A percentile compares a stretch with the other conserved stretches of the same genome.
phyloP scores from a whole-genome alignment of 2,329 filamentous ascomycete genomes.

The Macrophomina phaseolina region DNA sequence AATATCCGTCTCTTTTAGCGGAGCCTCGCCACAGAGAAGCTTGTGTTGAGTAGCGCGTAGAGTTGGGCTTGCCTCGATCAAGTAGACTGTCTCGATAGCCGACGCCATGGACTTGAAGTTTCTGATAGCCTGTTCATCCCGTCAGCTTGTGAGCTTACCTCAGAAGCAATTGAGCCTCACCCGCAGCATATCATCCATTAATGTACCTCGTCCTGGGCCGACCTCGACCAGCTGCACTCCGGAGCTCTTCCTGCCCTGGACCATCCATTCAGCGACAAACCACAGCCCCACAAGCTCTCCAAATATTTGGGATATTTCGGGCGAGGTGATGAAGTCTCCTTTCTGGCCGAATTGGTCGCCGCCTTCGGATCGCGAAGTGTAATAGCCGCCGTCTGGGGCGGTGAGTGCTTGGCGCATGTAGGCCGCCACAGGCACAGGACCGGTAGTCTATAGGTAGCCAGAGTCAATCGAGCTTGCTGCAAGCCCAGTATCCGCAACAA shows the following conservation, averaged over 20 bases:
- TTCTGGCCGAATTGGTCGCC: conserved; percentile 90
- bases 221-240: conserved; percentile 92
- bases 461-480: not conserved
- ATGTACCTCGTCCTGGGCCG: conserved; percentile 88
- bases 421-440: conserved; percentile 86
- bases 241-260: conserved; percentile 74
- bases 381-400: conserved; percentile 88
- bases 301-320: conserved; percentile 97
- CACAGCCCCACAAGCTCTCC: conserved; percentile 93
- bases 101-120: conserved; percentile 80
- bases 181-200: conserved; percentile 96
- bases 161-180: conserved; percentile 56
- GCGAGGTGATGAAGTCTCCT: conserved; percentile 95
- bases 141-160: conserved; percentile 22
- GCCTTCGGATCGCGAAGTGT: conserved; percentile 73
- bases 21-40: conserved; percentile 77
- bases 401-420: conserved; percentile 99
- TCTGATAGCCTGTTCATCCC: conserved; percentile 69
- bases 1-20: conserved; percentile 71
- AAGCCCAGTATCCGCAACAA: not conserved
- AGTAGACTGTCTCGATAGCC: conserved; percentile 84
- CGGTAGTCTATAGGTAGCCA: conserved; percentile 69
- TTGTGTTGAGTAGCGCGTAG: conserved; percentile 79
- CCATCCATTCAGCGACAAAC: conserved; percentile 96
- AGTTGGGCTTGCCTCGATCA: conserved; percentile 89